Evolutionary conservation across 768 basidiomycete genomes (phyloP).

Genomic region (Coprinellus micaceus): DNA sequence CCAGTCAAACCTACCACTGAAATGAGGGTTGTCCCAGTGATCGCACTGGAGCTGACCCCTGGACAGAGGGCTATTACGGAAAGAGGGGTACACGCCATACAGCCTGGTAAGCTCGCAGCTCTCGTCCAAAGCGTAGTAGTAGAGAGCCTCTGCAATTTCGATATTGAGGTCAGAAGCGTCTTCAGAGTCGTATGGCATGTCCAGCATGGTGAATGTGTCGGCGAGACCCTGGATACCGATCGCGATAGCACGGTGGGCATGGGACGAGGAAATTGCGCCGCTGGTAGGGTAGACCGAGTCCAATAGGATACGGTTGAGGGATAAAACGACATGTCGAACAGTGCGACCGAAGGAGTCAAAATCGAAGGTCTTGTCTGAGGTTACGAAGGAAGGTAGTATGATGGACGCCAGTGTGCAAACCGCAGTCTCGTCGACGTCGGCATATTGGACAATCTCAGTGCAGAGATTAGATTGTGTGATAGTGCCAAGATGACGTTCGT

Average conservation of each 20-base stretch:
- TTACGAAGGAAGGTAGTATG: not conserved
- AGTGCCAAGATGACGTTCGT: slow-evolving; percentile 6
- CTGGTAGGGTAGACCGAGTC: not conserved
- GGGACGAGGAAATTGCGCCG: slow-evolving; percentile 73
- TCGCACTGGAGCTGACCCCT: not conserved
- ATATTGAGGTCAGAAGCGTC: slow-evolving; percentile 68
- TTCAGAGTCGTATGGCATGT: slow-evolving; percentile 72
- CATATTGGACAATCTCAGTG: slow-evolving; percentile 6
- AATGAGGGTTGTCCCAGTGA: not conserved
- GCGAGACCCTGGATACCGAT: slow-evolving; percentile 83
- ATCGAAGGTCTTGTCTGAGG: not conserved
- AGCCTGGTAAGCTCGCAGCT: slow-evolving; percentile 56
- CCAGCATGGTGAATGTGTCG: slow-evolving; percentile 81
- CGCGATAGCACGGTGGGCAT: slow-evolving; percentile 80
- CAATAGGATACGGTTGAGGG: not conserved
- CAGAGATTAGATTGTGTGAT: slow-evolving; percentile 4
- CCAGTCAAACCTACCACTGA: not conserved
- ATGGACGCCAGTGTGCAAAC: not conserved
- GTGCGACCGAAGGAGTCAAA: not conserved
- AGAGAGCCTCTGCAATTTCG: slow-evolving; percentile 85
- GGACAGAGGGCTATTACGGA: slow-evolving; percentile 57
- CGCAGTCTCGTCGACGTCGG: not conserved
- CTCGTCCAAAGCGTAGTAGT: slow-evolving; percentile 73
- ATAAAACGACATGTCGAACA: not conserved
- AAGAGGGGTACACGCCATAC: slow-evolving; percentile 71